These are phyloP conservation scores for Triadica sebifera DNA, from an alignment of 345 rosid species.

Conservation along the genomic window DNA sequence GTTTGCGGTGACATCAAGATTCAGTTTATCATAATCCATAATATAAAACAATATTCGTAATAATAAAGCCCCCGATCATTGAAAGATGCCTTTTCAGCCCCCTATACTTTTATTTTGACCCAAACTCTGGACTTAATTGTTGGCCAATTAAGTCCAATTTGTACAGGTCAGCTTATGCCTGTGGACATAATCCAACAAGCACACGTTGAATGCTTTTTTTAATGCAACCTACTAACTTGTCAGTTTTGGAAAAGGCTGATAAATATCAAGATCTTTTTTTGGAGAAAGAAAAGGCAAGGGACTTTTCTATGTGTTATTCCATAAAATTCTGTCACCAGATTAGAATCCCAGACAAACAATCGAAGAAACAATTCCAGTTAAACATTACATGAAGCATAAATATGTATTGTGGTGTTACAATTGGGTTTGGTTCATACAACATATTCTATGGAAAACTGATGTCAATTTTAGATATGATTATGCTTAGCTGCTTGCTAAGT, in stretches of 20 bases:
- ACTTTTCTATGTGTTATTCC: background rate
- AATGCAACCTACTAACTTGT: too few relatives aligned
- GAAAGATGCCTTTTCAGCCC: background rate
- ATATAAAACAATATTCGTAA: background rate
- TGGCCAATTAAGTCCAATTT: background rate
- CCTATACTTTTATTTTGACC: background rate
- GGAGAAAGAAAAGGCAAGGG: background rate
- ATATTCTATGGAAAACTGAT: too few relatives aligned
- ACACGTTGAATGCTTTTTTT: background rate
- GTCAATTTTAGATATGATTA: too few relatives aligned
- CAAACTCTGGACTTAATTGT: too few relatives aligned
- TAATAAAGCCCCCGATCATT: too few relatives aligned
- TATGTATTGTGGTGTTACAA: background rate
- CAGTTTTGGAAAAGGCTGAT: too few relatives aligned
- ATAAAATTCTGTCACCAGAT: background rate
- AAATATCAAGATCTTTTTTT: too few relatives aligned
- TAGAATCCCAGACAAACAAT: background rate
- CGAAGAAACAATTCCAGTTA: background rate
- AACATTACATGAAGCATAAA: background rate
- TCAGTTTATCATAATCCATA: conserved; percentile 1
- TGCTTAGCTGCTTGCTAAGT: too few relatives aligned
- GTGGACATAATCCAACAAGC: background rate
- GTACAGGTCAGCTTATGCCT: background rate
- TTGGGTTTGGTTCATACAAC: background rate
- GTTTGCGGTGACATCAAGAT: conserved; percentile 3